These are phyloP conservation scores for Sanghuangporus sanghuang DNA, from an alignment of 1,284 basidiomycete genomes.

Conservation along the genomic window DNA sequence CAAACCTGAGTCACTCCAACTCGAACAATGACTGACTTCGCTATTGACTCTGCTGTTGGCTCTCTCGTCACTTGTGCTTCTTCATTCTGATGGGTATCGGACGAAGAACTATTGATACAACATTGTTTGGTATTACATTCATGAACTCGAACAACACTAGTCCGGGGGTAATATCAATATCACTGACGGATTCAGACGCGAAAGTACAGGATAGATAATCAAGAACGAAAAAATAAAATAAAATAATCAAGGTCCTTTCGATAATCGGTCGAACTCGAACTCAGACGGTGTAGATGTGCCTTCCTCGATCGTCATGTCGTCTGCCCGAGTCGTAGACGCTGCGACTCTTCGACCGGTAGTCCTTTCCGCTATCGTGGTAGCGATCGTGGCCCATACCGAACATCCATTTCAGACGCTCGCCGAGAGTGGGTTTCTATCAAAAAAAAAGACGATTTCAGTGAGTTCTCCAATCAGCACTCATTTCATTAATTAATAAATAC, in stretches of 20 bases:
- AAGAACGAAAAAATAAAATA: background rate
- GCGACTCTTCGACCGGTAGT: background rate
- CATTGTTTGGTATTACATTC: background rate
- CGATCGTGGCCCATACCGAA: conserved; percentile 10
- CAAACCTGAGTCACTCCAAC: background rate
- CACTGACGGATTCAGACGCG: background rate
- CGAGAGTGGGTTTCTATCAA: conserved; percentile 13
- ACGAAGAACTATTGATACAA: background rate
- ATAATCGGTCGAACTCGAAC: background rate
- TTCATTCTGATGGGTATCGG: background rate
- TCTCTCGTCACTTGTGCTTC: background rate
- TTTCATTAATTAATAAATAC: background rate
- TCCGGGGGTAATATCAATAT: background rate
- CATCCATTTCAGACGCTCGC: conserved; percentile 15
- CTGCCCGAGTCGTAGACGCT: conserved; percentile 3
- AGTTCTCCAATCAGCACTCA: background rate
- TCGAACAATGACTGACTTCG: background rate
- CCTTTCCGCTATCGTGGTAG: conserved; percentile 14
- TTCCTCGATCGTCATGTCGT: conserved; percentile 13
- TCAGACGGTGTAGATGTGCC: conserved; percentile 18
- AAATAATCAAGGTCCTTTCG: background rate
- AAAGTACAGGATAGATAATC: background rate
- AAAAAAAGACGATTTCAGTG: background rate
- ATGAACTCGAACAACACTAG: background rate
- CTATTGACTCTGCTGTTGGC: background rate